Evolutionary conservation across 495 filamentous ascomycete genomes (phyloP).

Genomic region (Talaromyces stipitatus): DNA sequence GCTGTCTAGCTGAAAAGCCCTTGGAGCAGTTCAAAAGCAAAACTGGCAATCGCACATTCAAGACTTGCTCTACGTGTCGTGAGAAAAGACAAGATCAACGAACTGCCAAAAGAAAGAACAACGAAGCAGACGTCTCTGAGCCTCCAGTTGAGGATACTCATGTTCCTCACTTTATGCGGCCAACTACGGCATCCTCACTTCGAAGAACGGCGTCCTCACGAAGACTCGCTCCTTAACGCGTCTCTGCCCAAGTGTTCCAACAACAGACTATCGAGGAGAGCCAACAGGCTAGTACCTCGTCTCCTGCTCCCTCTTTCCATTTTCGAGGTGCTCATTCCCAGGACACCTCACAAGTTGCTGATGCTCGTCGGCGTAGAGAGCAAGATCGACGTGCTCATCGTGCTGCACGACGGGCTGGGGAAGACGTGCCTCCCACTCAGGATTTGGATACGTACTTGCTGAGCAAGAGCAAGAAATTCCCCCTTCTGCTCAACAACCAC

Average conservation of each 20-base stretch:
- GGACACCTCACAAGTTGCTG: background rate
- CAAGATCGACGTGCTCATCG: background rate
- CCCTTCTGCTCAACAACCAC: no score
- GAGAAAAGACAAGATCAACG: background rate
- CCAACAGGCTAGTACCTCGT: no score
- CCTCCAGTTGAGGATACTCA: no score
- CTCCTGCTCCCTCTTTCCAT: background rate
- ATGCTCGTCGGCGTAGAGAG: background rate
- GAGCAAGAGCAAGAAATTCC: no score
- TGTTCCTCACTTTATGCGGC: no score
- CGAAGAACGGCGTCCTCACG: no score
- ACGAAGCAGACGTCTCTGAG: no score
- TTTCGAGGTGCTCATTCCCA: background rate
- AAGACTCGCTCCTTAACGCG: no score
- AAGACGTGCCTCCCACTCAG: background rate
- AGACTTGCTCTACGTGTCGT: background rate
- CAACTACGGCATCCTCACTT: no score
- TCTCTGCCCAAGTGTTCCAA: no score
- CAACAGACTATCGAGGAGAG: no score
- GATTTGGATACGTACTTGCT: background rate
- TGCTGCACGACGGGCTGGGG: background rate
- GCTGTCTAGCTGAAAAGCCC: background rate
- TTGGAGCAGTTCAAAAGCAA: background rate
- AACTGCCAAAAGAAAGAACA: no score
- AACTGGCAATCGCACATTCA: background rate